Evolutionary conservation across 805 yeast genomes (phyloP).

Genomic region (Isabelozyma heimii): DNA sequence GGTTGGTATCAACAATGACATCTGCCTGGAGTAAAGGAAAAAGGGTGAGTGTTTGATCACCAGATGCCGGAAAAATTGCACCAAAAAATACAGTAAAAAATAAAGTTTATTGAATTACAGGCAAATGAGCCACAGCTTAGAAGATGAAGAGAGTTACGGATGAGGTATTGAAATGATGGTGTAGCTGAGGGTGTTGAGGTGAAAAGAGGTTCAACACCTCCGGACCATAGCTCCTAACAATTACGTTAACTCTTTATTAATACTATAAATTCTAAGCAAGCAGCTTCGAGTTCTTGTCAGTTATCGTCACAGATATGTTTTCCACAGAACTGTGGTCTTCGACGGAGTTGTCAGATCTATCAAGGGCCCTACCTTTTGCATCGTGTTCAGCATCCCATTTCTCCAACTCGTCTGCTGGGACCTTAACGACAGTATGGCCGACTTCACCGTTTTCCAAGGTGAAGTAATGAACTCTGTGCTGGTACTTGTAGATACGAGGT

Average conservation of each 20-base stretch:
- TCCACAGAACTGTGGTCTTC: constrained; percentile 1
- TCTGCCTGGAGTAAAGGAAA: neutral
- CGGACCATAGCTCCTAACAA: too few species aligned
- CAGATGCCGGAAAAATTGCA: neutral
- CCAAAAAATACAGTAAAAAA: neutral
- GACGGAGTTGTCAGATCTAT: neutral
- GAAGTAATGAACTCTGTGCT: constrained; percentile 27
- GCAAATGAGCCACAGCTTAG: too few species aligned
- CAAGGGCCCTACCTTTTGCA: constrained; percentile 6
- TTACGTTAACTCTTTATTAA: too few species aligned
- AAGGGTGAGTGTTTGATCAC: neutral
- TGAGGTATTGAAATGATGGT: too few species aligned
- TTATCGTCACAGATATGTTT: neutral
- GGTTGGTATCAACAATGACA: constrained; percentile 31
- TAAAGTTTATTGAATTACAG: too few species aligned
- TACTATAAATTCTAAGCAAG: too few species aligned
- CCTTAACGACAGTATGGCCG: constrained; percentile 40
- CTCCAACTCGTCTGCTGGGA: constrained; percentile 23
- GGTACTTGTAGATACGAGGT: constrained; percentile 30
- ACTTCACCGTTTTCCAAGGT: constrained; percentile 33
- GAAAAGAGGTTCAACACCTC: too few species aligned
- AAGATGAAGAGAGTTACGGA: too few species aligned
- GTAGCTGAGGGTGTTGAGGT: too few species aligned
- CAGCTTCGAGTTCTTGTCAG: neutral
- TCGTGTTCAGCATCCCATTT: constrained; percentile 31